phyloP scores from a whole-genome alignment of 2,329 filamentous ascomycete genomes.

The Penicillium fuscoglaucum region DNA sequence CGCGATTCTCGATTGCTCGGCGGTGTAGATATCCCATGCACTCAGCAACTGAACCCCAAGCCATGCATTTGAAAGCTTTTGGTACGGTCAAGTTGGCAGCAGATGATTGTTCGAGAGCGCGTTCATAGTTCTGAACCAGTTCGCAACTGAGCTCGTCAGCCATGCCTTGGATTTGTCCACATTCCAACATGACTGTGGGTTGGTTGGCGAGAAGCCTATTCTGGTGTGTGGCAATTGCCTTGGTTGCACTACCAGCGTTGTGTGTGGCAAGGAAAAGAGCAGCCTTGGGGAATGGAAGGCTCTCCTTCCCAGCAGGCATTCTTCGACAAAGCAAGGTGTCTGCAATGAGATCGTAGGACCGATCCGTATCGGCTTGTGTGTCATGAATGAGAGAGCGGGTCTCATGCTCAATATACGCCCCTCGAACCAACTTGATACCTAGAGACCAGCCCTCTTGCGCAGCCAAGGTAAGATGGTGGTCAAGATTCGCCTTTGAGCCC shows the following conservation, averaged over 20 bases:
- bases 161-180: constrained; percentile 85
- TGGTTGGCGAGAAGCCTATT: constrained; percentile 43
- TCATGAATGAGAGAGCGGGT: constrained; percentile 37
- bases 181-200: constrained; percentile 48
- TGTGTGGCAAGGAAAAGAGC: constrained; percentile 56
- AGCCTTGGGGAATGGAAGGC: constrained; percentile 29
- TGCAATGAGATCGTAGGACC: constrained; percentile 52
- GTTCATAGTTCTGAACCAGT: constrained; percentile 40
- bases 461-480: constrained; percentile 42
- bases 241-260: constrained; percentile 49
- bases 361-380: constrained; percentile 41
- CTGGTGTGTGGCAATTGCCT: constrained; percentile 41
- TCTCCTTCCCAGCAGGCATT: constrained; percentile 35
- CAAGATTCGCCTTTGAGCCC: constrained; percentile 39
- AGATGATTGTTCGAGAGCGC: constrained; percentile 14
- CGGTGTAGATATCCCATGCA: constrained; percentile 58
- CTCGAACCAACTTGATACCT: constrained; percentile 49
- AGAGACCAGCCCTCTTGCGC: constrained; percentile 42
- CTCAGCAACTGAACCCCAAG: constrained; percentile 55
- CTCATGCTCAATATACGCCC: constrained; percentile 49
- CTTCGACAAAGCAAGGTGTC: constrained; percentile 48
- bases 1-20: constrained; percentile 69
- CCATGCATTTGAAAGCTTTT: constrained; percentile 54
- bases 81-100: constrained; percentile 37
- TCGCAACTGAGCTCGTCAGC: constrained; percentile 75